phyloP scores from a whole-genome alignment of 192 early-diverging fungal genomes.

The Coemansia sp. region DNA sequence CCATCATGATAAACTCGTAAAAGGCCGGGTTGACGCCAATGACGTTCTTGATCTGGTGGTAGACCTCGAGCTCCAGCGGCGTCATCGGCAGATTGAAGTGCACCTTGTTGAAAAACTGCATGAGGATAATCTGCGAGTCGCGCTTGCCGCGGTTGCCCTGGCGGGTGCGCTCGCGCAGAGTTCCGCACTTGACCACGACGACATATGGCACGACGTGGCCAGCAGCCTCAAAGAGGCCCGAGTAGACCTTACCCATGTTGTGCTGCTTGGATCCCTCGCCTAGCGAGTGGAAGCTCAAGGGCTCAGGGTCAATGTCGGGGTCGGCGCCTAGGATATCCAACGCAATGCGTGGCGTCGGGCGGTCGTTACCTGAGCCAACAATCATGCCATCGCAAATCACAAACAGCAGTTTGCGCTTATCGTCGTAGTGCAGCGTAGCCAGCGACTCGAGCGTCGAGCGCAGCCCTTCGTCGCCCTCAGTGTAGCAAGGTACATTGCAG shows the following conservation, averaged over 20 bases:
- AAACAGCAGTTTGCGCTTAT: conserved; percentile 97
- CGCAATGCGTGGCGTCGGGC: conserved; percentile 94
- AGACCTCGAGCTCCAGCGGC: conserved; percentile 96
- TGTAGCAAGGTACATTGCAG: conserved; percentile 96
- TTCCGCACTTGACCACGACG: conserved; percentile 94
- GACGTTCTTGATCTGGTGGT: conserved; percentile 98
- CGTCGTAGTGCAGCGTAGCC: conserved; percentile 87
- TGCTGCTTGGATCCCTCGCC: conserved; percentile 89
- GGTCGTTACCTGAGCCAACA: conserved; percentile 94
- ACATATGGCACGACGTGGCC: conserved; percentile 94
- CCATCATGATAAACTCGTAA: conserved; percentile 98
- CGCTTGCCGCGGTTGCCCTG: conserved; percentile 99
- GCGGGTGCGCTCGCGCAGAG: conserved; percentile 73
- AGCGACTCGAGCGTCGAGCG: conserved; percentile 94
- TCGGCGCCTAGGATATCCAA: conserved; percentile 95
- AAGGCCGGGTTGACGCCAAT: conserved; percentile 98
- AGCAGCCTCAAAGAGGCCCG: conserved; percentile 89
- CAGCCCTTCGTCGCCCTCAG: conserved; percentile 93
- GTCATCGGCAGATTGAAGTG: conserved; percentile 95
- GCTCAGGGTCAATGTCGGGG: conserved; percentile 77
- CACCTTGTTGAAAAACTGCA: conserved; percentile 97
- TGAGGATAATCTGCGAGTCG: conserved; percentile 97
- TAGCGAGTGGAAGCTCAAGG: conserved; percentile 83
- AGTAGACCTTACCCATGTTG: conserved; percentile 98
- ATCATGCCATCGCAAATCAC: conserved; percentile 97